phyloP scores from a whole-genome alignment of 1,139 yeast genomes.

The Debaryomyces robertsiae region DNA sequence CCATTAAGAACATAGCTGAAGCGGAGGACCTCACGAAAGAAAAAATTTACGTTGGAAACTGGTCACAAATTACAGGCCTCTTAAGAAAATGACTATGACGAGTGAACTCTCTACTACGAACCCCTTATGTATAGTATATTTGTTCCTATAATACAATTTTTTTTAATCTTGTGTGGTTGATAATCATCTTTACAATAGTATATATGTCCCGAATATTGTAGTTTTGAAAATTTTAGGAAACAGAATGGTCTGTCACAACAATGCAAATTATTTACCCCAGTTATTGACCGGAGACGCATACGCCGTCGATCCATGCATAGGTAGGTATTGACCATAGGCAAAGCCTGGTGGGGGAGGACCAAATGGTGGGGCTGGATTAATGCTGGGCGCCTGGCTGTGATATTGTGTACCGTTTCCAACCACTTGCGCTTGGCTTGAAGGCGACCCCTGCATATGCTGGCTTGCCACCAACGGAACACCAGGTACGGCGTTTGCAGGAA shows the following conservation, averaged over 20 bases:
- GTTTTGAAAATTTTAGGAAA: too few relatives aligned
- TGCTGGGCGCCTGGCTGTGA: constrained; percentile 19
- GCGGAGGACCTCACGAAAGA: constrained; percentile 1
- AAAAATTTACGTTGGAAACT: constrained; percentile 16
- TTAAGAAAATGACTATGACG: constrained; percentile 2
- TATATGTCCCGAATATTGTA: too few relatives aligned
- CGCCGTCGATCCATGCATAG: constrained; percentile 36
- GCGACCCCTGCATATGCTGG: constrained; percentile 22
- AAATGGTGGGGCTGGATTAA: constrained; percentile 21
- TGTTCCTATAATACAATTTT: too few relatives aligned
- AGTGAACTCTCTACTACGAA: too few relatives aligned
- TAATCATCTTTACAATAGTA: too few relatives aligned
- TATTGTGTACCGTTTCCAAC: constrained; percentile 24
- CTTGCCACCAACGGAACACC: constrained; percentile 12
- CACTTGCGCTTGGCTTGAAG: constrained; percentile 27
- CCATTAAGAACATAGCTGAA: constrained; percentile 2
- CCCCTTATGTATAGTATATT: too few relatives aligned
- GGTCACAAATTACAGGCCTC: constrained; percentile 12
- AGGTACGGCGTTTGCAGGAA: constrained; percentile 11
- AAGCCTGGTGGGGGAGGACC: constrained; percentile 35
- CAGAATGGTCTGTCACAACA: background rate
- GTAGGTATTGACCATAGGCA: constrained; percentile 39
- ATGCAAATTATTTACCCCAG: constrained; percentile 31
- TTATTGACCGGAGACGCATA: constrained; percentile 30
- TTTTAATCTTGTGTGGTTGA: too few relatives aligned